Evolutionary conservation across 2,329 filamentous ascomycete species (phyloP), one percentile per base, ranked within the genome.

Genomic region (Cryphonectria parasitica): DNA sequence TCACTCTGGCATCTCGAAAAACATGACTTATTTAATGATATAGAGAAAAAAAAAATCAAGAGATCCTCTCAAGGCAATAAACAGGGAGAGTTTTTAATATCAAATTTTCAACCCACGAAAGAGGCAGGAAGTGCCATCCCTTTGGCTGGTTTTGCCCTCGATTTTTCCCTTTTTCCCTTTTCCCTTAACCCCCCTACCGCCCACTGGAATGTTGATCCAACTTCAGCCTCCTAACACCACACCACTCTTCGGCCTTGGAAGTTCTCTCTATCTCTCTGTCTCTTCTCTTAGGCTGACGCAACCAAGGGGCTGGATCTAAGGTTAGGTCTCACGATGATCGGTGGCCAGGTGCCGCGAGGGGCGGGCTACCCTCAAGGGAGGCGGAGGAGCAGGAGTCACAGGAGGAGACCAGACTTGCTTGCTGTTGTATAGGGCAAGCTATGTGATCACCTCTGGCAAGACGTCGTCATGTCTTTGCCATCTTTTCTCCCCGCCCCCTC

Each of bases 131-230:
- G 45, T 45, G 28, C 22, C 63, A 25, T 70, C 68, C 68, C 68
- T 70, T 70, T 41, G 34, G 45, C 64, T 66, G 45, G 56, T 60
- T 39, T 43, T 13, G 31, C 63, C 60, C 64, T 34, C 28, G 22
- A n/a, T 22, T n/a, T n/a, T 56, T 49, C 39, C 25, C 60, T 60
- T n/a, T 49, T n/a, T 49, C 22, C 45, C 7, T 11, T 19, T 49
- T 49, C 22, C 45, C 45, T n/a, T 49, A 2, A 49, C 22, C 45
- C 41, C 52, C 66, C 66, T 64, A 69, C 67, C 67, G 52, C 65
- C 71, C 49, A 66, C 71, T 73, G 71, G 71, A 73, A 73, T 73
- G 69, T 71, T 71, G 71, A 69, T 58, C 65, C 69, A 61, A 68
- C 34, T 43, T 64, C 71, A 71, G 61, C 67, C 69, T 69, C 64